Evolutionary conservation across 805 yeast species (phyloP), one percentile per base, ranked within the genome.

Genomic region (Candida ulmi): DNA sequence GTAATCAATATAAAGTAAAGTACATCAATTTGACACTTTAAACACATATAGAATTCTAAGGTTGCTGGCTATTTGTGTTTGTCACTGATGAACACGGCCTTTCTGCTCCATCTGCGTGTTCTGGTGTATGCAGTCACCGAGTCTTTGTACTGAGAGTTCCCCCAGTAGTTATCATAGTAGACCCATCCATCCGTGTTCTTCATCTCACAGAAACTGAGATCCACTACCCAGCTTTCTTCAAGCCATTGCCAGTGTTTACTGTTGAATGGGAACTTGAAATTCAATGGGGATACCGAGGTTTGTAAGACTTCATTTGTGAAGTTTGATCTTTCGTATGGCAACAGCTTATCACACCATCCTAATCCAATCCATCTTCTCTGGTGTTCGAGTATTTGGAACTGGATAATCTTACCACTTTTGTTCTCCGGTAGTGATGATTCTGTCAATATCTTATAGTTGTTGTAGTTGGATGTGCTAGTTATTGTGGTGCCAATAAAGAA

Each of bases 351-450:
- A 29, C 71, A 57, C 83, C 83, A 78, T 7, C 83, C 85, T 15
- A 78, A 43, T 1, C 80, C 83, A 3, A 78, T 27, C 82, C 83
- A 77, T 35, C 83, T 60, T 47, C 86, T 62, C 52, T 79, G 78
- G 47, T 78, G 73, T 48, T 79, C 80, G 29, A 72, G 51, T 1
- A 78, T 59, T 36, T 68, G 72, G 44, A 78, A 77, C 38, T 69
- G 62, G 2, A 78, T 65, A 3, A 68, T 61, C 46, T 74, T 76
- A 17, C 70, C 70, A 25, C 68, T 51, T 41, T 61, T 69, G 9
- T 72, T 65, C 4, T 73, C 62, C 0, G 72, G 64, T 4, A 62
- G 55, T 5, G 62, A 55, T 4, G 57, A 50, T 35, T 68, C 71
- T 27, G 60, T 61, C 26, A 69, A 31, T 17, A 71, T 62, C 34